phyloP scores from a whole-genome alignment of 164 flowering plant species.

The Platanus orientalis region DNA sequence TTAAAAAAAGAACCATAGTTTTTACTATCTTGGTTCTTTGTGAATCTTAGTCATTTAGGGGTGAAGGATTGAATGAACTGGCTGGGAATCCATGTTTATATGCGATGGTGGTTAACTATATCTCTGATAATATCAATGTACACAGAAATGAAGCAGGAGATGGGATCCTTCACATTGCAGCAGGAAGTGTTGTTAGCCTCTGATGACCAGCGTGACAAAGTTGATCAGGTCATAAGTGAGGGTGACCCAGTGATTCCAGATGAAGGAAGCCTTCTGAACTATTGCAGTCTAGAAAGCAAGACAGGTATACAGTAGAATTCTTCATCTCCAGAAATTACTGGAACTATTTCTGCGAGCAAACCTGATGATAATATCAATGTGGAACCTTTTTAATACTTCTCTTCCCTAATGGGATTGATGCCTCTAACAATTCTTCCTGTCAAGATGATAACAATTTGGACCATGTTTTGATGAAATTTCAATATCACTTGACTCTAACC shows the following conservation, averaged over 20 bases:
- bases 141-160: conserved; percentile 47
- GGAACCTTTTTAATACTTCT: conserved; percentile 16
- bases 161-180: conserved; percentile 55
- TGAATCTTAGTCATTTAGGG: neutral
- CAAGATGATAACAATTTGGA: too few species aligned
- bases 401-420: conserved; percentile 22
- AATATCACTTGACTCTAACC: too few species aligned
- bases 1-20: too few species aligned
- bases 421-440: conserved; percentile 5
- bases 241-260: neutral
- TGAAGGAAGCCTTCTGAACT: conserved; percentile 3
- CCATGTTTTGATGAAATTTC: too few species aligned
- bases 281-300: conserved; percentile 24
- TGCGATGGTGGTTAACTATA: neutral
- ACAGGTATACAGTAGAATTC: conserved; percentile 44
- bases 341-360: conserved; percentile 32
- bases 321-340: conserved; percentile 35
- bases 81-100: neutral
- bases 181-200: conserved; percentile 41
- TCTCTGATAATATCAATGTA: conserved; percentile 4
- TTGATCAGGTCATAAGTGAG: conserved; percentile 22
- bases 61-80: neutral
- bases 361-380: conserved; percentile 26
- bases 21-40: neutral
- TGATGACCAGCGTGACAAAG: conserved; percentile 25